These are phyloP conservation scores for Cladobotryum mycophilum DNA, from an alignment of 2,329 filamentous ascomycete species.

Conservation along the genomic window DNA sequence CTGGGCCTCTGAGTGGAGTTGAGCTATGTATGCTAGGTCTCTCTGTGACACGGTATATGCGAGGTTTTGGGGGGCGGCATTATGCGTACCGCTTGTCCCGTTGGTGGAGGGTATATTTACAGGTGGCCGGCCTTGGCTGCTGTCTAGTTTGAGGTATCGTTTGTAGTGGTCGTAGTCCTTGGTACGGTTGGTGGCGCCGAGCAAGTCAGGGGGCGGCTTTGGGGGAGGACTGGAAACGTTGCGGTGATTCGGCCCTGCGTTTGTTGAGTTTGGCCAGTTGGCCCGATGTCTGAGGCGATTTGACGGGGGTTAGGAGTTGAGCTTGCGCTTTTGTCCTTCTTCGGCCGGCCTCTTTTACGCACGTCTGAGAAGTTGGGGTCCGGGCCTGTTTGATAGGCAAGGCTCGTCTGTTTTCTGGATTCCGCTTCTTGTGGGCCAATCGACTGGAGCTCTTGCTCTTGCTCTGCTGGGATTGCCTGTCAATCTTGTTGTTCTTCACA, in stretches of 20 bases:
- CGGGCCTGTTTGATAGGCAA: constrained; percentile 2
- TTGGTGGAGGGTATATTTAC: neutral
- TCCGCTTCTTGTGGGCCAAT: constrained; percentile 11
- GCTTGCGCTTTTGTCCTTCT: neutral
- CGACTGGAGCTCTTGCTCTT: constrained; percentile 15
- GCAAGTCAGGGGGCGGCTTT: neutral
- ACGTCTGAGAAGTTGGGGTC: neutral
- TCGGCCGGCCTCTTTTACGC: constrained; percentile 9
- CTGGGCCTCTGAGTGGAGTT: constrained; percentile 44
- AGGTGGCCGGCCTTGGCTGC: neutral
- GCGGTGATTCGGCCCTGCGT: neutral
- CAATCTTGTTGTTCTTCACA: constrained; percentile 23
- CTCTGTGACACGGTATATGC: neutral
- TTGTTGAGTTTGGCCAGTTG: neutral
- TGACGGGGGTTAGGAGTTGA: constrained; percentile 1
- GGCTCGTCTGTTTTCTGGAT: neutral
- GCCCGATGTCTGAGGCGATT: neutral
- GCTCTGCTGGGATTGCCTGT: constrained; percentile 26
- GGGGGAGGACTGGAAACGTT: neutral
- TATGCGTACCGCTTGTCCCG: neutral
- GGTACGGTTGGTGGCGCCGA: neutral
- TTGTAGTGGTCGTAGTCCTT: constrained; percentile 8
- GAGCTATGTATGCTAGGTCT: neutral
- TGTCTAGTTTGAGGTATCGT: constrained; percentile 1
- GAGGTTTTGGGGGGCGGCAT: neutral